Evolutionary conservation across 805 yeast genomes (phyloP).

Genomic region (Teunomyces atbi): DNA sequence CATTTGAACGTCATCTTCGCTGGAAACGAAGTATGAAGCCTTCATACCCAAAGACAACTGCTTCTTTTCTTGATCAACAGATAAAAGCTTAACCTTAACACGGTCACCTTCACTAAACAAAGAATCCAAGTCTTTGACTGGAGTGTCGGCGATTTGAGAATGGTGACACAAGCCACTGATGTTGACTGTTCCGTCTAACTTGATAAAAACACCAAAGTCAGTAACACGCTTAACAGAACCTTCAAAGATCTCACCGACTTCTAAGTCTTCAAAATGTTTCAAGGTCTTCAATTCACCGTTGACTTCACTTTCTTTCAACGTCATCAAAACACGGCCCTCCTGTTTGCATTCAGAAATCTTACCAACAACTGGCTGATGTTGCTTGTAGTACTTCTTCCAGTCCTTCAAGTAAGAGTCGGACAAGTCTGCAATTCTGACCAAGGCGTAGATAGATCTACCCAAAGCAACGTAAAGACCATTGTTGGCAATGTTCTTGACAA

Average conservation of each 20-base stretch:
- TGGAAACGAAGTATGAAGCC: slow-evolving; percentile 73
- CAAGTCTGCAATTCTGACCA: slow-evolving; percentile 76
- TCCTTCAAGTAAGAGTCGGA: slow-evolving; percentile 81
- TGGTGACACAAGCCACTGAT: slow-evolving; percentile 87
- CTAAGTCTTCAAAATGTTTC: slow-evolving; percentile 65
- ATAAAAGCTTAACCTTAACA: slow-evolving; percentile 79
- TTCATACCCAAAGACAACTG: slow-evolving; percentile 89
- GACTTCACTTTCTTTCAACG: slow-evolving; percentile 78
- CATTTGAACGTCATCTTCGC: slow-evolving; percentile 28
- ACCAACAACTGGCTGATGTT: slow-evolving; percentile 72
- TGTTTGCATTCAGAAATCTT: slow-evolving; percentile 63
- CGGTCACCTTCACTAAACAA: slow-evolving; percentile 87
- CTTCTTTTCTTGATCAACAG: slow-evolving; percentile 60
- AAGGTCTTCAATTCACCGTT: slow-evolving; percentile 61
- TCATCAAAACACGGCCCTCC: slow-evolving; percentile 66
- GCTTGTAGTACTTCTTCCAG: slow-evolving; percentile 77
- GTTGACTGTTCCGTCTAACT: slow-evolving; percentile 68
- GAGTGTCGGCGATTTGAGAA: slow-evolving; percentile 75
- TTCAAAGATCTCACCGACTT: slow-evolving; percentile 67
- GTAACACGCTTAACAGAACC: slow-evolving; percentile 77
- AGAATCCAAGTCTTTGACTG: slow-evolving; percentile 53
- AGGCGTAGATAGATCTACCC: slow-evolving; percentile 68
- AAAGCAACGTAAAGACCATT: slow-evolving; percentile 76
- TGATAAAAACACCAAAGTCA: slow-evolving; percentile 89
- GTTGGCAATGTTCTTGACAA: slow-evolving; percentile 68